Evolutionary conservation across 495 filamentous ascomycete genomes (phyloP).

Genomic region (Elasticomyces elasticus): DNA sequence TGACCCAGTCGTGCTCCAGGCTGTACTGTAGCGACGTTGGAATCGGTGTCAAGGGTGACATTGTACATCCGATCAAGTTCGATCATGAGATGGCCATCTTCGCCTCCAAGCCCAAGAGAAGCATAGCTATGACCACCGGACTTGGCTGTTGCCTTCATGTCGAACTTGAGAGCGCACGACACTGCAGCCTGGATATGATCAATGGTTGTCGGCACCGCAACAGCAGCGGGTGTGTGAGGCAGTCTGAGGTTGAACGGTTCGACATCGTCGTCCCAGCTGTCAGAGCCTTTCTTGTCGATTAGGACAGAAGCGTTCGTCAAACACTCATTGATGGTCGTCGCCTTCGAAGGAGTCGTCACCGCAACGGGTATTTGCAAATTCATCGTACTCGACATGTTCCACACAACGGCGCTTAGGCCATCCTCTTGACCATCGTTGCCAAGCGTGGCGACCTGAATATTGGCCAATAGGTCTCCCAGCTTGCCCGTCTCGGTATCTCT

Average conservation of each 20-base stretch:
- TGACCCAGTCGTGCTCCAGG: neutral
- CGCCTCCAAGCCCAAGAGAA: neutral
- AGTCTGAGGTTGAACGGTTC: neutral
- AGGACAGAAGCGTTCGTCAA: too few species aligned
- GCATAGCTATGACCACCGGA: neutral
- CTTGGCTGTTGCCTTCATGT: neutral
- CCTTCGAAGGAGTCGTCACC: too few species aligned
- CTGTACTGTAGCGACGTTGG: neutral
- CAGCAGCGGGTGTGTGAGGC: neutral
- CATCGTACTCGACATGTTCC: neutral
- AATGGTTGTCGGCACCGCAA: neutral
- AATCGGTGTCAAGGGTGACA: neutral
- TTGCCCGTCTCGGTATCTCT: conserved; percentile 22
- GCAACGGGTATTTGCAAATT: neutral
- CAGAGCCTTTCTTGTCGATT: too few species aligned
- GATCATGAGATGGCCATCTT: neutral
- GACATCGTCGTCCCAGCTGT: too few species aligned
- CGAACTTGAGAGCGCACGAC: neutral
- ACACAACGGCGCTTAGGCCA: neutral
- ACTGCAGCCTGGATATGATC: neutral
- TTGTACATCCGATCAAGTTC: neutral
- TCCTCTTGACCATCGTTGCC: neutral
- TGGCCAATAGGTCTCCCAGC: conserved; percentile 10
- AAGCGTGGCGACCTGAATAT: neutral
- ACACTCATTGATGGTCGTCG: too few species aligned